phyloP scores from a whole-genome alignment of 164 flowering plant genomes.

The Liriodendron chinense region DNA sequence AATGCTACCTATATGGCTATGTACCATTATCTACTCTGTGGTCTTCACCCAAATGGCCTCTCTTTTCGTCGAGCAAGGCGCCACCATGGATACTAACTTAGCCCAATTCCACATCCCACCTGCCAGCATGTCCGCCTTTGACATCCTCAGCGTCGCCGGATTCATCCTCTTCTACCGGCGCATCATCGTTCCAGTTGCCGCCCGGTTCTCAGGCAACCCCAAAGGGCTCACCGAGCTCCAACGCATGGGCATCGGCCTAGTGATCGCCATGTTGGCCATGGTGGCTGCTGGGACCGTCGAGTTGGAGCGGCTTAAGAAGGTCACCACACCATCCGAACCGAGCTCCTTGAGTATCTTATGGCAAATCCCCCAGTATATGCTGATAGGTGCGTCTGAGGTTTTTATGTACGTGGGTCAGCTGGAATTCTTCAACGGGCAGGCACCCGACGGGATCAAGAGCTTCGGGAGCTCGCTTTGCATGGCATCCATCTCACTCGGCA shows the following conservation, averaged over 20 bases:
- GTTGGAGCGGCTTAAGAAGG: conserved; percentile 32
- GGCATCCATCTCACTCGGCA: conserved; percentile 92
- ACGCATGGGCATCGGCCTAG: conserved; percentile 63
- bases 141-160: conserved; percentile 67
- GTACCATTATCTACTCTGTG: conserved; percentile 90
- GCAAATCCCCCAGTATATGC: conserved; percentile 65
- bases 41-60: conserved; percentile 97
- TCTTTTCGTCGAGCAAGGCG: conserved; percentile 91
- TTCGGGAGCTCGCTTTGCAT: conserved; percentile 90
- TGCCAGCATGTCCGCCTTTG: conserved; percentile 88
- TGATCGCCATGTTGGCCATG: conserved; percentile 58
- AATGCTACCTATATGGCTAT: conserved; percentile 81
- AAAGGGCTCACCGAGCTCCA: conserved; percentile 60
- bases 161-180: conserved; percentile 60
- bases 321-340: conserved; percentile 9
- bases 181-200: conserved; percentile 49
- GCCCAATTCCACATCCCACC: conserved; percentile 70
- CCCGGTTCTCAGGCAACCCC: conserved; percentile 46
- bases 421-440: conserved; percentile 84
- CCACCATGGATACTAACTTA: conserved; percentile 51
- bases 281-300: conserved; percentile 59
- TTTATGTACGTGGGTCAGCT: conserved; percentile 89
- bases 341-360: conserved; percentile 57
- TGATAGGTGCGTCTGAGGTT: conserved; percentile 85
- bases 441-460: conserved; percentile 91